Conservation (phyloP, 169 alveolate genomes). For the Pseudocohnilembus persalinus region DNA sequence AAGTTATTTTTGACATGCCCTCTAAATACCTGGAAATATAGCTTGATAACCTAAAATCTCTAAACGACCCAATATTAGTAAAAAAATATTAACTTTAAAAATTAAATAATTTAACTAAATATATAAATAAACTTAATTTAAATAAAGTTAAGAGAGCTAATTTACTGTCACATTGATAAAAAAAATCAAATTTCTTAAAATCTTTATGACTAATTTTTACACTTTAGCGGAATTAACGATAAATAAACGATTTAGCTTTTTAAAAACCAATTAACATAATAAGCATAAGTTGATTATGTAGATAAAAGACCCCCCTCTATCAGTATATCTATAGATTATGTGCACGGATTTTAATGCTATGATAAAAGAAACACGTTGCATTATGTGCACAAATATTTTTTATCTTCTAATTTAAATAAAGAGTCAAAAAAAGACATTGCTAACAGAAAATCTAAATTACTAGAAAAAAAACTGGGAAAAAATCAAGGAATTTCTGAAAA, state of each 20-base stretch:
- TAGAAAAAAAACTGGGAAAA: conserved; percentile 4
- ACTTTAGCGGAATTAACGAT: conserved; percentile 16
- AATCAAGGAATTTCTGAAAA: conserved; percentile 3
- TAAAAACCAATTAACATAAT: conserved; percentile 27
- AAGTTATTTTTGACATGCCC: no score
- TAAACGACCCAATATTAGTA: no score
- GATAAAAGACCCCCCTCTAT: conserved; percentile 64
- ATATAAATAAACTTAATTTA: neutral
- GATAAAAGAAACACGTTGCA: conserved; percentile 62
- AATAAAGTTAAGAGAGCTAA: neutral
- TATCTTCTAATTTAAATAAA: neutral
- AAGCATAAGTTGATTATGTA: conserved; percentile 7
- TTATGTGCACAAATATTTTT: conserved; percentile 54
- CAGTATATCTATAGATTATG: conserved; percentile 55
- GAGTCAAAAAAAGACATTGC: conserved; percentile 9
- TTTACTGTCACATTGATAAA: neutral
- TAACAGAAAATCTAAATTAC: neutral
- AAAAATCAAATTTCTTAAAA: neutral
- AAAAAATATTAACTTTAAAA: no score
- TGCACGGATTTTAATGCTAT: conserved; percentile 62
- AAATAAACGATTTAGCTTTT: conserved; percentile 13
- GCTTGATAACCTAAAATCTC: no score
- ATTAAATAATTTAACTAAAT: no score
- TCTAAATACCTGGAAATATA: no score
- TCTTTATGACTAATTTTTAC: conserved; percentile 13